Conservation (phyloP, 305 asterid genomes). For the Solanum hybrid region DNA sequence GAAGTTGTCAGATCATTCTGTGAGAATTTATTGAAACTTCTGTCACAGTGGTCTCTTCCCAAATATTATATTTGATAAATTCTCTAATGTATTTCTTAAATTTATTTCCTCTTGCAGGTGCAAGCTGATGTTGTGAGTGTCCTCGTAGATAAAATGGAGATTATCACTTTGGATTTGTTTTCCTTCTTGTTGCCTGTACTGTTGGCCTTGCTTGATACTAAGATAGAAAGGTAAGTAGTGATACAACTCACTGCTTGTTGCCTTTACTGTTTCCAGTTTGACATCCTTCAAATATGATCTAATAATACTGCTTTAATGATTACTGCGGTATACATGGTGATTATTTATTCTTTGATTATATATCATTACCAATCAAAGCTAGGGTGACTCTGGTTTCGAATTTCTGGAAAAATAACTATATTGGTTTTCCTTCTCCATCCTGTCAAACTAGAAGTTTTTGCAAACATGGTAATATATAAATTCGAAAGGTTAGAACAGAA, state of each 20-base stretch:
- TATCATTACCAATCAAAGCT: neutral
- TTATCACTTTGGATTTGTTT: constrained; percentile 67
- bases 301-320: neutral
- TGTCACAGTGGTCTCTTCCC: neutral
- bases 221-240: constrained; percentile 58
- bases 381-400: neutral
- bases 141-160: constrained; percentile 60
- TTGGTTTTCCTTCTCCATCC: neutral
- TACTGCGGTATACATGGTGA: neutral
- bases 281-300: neutral
- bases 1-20: constrained; percentile 82
- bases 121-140: constrained; percentile 57
- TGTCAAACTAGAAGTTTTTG: neutral
- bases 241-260: neutral
- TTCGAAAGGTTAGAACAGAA: neutral
- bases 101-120: constrained; percentile 39
- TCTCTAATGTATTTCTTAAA: neutral
- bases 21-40: constrained; percentile 34
- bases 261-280: neutral
- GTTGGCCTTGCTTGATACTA: constrained; percentile 68
- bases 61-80: neutral
- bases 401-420: neutral
- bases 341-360: neutral
- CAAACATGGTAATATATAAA: neutral
- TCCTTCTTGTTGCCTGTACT: constrained; percentile 92